Percentiles rank a stretch among this genome's conserved stretches.
These are phyloP conservation scores for Penicillium verrucosum DNA, from an alignment of 2,329 filamentous ascomycete species.

Conservation along the genomic window DNA sequence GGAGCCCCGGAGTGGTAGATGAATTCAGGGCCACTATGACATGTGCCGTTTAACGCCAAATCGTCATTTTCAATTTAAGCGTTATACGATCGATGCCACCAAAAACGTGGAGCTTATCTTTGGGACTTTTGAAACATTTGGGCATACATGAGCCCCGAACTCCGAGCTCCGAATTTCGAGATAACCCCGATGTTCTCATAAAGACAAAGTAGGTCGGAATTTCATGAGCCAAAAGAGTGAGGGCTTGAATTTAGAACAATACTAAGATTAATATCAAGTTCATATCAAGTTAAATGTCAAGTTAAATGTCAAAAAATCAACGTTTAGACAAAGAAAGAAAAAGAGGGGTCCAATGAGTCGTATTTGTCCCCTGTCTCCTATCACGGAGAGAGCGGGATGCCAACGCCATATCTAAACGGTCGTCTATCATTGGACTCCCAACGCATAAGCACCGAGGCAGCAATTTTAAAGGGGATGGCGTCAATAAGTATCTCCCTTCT, in stretches of 20 bases:
- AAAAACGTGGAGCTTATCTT: neutral
- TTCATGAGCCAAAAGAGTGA: neutral
- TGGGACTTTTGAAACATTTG: neutral
- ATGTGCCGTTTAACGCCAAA: neutral
- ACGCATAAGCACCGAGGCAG: neutral
- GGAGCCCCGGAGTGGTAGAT: neutral
- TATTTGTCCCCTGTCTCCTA: no score
- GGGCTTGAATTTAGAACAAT: no score
- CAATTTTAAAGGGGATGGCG: neutral
- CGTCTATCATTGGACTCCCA: neutral
- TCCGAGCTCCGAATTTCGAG: constrained; percentile 1
- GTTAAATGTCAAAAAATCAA: no score
- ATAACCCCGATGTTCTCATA: neutral
- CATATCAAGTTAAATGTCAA: no score
- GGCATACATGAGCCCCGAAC: neutral
- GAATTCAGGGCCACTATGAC: neutral
- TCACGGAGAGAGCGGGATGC: neutral
- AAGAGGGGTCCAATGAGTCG: neutral
- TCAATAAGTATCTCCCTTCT: neutral
- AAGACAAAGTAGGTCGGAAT: neutral
- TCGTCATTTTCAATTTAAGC: neutral
- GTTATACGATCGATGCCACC: neutral
- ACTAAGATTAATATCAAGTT: no score
- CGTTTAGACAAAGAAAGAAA: neutral
- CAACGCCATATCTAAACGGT: neutral